Base-by-base conservation (phyloP, 306 rosid species). In the Senna tora region DNA sequence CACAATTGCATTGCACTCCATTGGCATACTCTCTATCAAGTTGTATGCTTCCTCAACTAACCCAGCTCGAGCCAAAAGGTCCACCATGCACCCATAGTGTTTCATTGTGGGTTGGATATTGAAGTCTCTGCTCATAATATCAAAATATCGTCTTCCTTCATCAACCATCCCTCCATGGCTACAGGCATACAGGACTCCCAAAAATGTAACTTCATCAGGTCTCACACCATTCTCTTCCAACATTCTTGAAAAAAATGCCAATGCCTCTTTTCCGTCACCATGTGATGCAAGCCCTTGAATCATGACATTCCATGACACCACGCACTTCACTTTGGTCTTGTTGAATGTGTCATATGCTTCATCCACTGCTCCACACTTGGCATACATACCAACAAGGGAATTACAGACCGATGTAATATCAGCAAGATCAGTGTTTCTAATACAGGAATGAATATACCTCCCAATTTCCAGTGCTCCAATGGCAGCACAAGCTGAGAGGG, bases 21-120 rank as follows among this genome's bases (percentile, higher is more conserved):
- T 34, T 5, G 96, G 84, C 96, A 88, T 85, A 65, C 72, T 78
- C 73, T 43, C 55, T 57, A 88, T 82, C 80, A 85, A 80, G 21
- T 43, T 33, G 71, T 84, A 88, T 16, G 93, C 96, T 74, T 87
- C 93, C 67, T 82, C 83, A 39, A 88, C 77, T 12, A 75, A 79
- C 54, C 96, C 96, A 16, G 92, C 93, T 45, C 96, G 86, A 22
- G 93, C 98, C 76, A 88, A 72, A 49, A 88, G 83, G 77, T 88
- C 98, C 64, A 87, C 96, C 87, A 84, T 72, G 72, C 96, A 93
- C 30, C 96, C 96, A 13, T 93, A 90, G 81, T 90, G 96, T 80
- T 90, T 92, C 59, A 82, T 65, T 3, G 88, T 80, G 14, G 96
- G 96, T 78, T 84, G 70, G 36, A 88, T 82, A 52, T 60, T 39